Evolutionary conservation across 129 eudicot species (phyloP), one percentile per base, ranked within the genome.

Genomic region (Mikania micrantha): DNA sequence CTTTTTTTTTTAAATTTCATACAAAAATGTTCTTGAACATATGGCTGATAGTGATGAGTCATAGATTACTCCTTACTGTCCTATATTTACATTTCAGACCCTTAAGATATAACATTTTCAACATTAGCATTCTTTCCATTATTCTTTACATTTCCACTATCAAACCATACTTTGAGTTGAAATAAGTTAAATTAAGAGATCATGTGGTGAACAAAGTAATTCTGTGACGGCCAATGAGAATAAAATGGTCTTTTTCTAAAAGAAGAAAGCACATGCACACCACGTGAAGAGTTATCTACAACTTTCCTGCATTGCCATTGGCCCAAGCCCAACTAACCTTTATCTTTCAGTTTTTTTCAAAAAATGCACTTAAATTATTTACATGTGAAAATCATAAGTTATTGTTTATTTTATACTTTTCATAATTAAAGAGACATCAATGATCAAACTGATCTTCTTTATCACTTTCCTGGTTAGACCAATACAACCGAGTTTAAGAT

Each of bases 181-280:
- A 15, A 45, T 45, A 45, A n/a, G 3, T n/a, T n/a, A 45, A n/a
- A 17, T 45, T 7, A 15, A 1, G 12, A 45, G 22, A 53, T 53
- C 11, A 28, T 27, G 16, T 17, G 19, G 12, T 54, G 36, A 25
- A 24, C 35, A 54, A 53, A 22, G 60, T 53, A 53, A 24, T n/a
- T n/a, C n/a, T n/a, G n/a, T n/a, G n/a, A n/a, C n/a, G n/a, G n/a
- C n/a, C n/a, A n/a, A n/a, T n/a, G 35, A 66, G 71, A 66, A 60
- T 59, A 48, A 44, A 42, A 71, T 72, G 62, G 34, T 72, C 70
- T 25, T 70, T 72, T 72, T 61, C 70, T 60, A 48, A 72, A 61
- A 72, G 70, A 61, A 48, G 70, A 72, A 62, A 72, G 27, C 77
- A 72, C 77, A 61, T 72, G 70, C 52, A 45, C 12, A 9, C 63